A percentile compares a stretch with the other conserved stretches of the same genome.
Evolutionary conservation across 1,284 basidiomycete genomes (phyloP).

Genomic region (Austroboletus niveus): DNA sequence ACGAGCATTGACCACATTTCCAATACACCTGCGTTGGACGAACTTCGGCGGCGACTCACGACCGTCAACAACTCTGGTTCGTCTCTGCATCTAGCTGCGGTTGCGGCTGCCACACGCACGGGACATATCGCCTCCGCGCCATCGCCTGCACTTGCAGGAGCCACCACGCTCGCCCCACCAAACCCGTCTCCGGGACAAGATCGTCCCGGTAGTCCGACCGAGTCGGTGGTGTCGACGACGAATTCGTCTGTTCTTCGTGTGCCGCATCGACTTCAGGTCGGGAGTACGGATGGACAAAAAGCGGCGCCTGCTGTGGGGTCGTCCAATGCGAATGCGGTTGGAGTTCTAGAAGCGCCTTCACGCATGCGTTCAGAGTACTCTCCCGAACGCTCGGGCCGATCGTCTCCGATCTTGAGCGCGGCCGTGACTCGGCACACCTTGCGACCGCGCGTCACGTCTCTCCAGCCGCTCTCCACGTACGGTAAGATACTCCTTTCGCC

Average conservation of each 20-base stretch:
- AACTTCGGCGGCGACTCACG: conserved; percentile 66
- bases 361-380: conserved; percentile 62
- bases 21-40: conserved; percentile 62
- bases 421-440: conserved; percentile 48
- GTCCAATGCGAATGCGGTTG: conserved; percentile 73
- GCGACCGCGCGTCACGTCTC: conserved; percentile 46
- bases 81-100: conserved; percentile 49
- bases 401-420: conserved; percentile 64
- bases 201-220: conserved; percentile 68
- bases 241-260: conserved; percentile 63
- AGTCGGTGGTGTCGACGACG: conserved; percentile 66
- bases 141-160: conserved; percentile 31
- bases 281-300: conserved; percentile 70
- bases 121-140: conserved; percentile 25
- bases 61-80: conserved; percentile 68
- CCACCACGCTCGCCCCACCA: conserved; percentile 33
- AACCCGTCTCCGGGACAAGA: conserved; percentile 39
- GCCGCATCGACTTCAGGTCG: conserved; percentile 60
- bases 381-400: conserved; percentile 64
- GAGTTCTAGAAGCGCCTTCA: conserved; percentile 69
- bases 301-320: conserved; percentile 83
- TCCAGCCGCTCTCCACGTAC: conserved; percentile 65
- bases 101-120: conserved; percentile 44
- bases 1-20: conserved; percentile 44
- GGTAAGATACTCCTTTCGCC: conserved; percentile 43